Evolutionary conservation across 495 filamentous ascomycete genomes (phyloP).

Genomic region (Daldinia concentrica): DNA sequence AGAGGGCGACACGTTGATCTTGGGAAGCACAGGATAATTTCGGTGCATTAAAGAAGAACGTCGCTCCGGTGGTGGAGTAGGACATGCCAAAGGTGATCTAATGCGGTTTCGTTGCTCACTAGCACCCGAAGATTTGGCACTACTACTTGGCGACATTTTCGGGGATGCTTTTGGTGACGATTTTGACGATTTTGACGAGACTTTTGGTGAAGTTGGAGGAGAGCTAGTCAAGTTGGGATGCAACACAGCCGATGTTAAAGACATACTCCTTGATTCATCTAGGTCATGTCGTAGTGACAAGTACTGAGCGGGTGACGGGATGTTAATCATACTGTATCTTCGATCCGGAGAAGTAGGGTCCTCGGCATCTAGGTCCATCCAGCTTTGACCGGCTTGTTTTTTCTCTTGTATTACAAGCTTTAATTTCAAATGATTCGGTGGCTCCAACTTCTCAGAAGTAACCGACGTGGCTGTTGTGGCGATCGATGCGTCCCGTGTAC

Average conservation of each 20-base stretch:
- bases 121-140: constrained; percentile 12
- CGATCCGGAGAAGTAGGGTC: constrained; percentile 36
- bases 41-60: constrained; percentile 34
- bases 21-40: constrained; percentile 35
- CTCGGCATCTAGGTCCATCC: constrained; percentile 39
- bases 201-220: constrained; percentile 3
- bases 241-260: constrained; percentile 26
- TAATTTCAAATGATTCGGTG: constrained; percentile 26
- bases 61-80: constrained; percentile 29
- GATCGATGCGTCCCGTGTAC: constrained; percentile 35
- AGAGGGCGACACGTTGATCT: constrained; percentile 37
- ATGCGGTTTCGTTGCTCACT: constrained; percentile 8
- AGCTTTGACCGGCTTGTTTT: constrained; percentile 35
- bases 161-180: background rate
- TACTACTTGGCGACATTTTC: constrained; percentile 16
- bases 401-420: constrained; percentile 27
- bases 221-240: constrained; percentile 17
- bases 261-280: constrained; percentile 35
- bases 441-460: constrained; percentile 29
- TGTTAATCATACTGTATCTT: constrained; percentile 38
- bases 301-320: constrained; percentile 24
- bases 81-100: constrained; percentile 27
- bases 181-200: background rate
- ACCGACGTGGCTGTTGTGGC: constrained; percentile 31
- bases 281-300: constrained; percentile 19